A percentile compares a stretch with the other conserved stretches of the same genome.
Conservation (phyloP, 345 rosid genomes). For the Psidium friedrichsthalianum region DNA sequence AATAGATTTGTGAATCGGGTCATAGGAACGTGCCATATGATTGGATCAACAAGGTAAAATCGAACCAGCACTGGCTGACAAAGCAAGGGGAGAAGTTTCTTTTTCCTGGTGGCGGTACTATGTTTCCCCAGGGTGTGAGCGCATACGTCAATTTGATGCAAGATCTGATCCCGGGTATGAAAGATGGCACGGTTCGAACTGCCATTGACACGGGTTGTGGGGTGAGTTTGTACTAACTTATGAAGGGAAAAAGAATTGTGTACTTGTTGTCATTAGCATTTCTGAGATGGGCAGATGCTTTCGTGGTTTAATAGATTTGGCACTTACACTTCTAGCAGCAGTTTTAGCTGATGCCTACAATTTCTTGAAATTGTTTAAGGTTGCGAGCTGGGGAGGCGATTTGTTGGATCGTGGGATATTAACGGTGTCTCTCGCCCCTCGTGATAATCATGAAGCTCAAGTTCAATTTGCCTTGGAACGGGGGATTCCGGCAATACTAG, state of each 20-base stretch:
- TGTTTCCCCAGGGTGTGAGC: constrained; percentile 92
- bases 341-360: background rate
- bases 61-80: constrained; percentile 89
- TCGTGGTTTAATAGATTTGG: background rate
- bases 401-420: constrained; percentile 77
- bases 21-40: constrained; percentile 93
- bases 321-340: background rate
- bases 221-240: constrained; percentile 28
- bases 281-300: background rate
- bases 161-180: constrained; percentile 90
- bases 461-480: constrained; percentile 97
- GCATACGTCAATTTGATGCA: constrained; percentile 90
- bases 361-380: constrained; percentile 23
- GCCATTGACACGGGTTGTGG: constrained; percentile 99
- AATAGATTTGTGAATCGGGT: background rate
- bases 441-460: constrained; percentile 99
- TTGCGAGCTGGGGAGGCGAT: constrained; percentile 99
- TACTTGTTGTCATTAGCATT: background rate
- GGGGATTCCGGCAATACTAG: constrained; percentile 94
- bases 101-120: constrained; percentile 98
- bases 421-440: constrained; percentile 90
- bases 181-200: constrained; percentile 81
- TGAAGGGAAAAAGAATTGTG: background rate
- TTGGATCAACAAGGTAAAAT: constrained; percentile 94
- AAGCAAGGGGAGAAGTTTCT: constrained; percentile 87